These are phyloP conservation scores for Juncus effusus DNA, from an alignment of 176 grass and related monocot genomes.

Conservation along the genomic window DNA sequence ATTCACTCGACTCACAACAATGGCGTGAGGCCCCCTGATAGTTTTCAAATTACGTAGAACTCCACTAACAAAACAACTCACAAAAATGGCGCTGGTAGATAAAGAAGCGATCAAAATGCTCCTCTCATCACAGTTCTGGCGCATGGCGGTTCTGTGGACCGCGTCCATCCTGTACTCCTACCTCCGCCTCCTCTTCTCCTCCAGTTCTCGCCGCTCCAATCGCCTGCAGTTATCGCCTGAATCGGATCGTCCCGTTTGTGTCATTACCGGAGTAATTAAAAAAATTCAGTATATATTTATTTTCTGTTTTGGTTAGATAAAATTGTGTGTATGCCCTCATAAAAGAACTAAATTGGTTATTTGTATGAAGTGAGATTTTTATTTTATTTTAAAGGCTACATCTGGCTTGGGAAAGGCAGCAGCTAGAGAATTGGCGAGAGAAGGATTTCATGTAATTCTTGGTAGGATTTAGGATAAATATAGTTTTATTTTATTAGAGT, in stretches of 20 bases:
- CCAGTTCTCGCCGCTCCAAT: background rate
- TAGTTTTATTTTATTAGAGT: background rate
- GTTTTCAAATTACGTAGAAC: too few relatives aligned
- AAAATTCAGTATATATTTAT: background rate
- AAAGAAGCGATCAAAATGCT: conserved; percentile 46
- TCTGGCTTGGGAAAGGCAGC: conserved; percentile 70
- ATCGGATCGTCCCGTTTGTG: conserved; percentile 35
- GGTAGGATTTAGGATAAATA: conserved; percentile 42
- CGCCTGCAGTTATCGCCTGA: background rate
- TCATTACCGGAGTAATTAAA: conserved; percentile 61
- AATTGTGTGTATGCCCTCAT: background rate
- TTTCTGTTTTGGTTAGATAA: background rate
- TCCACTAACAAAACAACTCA: background rate
- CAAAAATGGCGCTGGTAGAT: conserved; percentile 20
- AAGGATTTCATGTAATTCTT: conserved; percentile 72
- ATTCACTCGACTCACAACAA: too few relatives aligned
- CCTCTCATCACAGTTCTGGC: conserved; percentile 61
- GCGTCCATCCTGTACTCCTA: conserved; percentile 59
- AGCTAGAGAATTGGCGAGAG: conserved; percentile 45
- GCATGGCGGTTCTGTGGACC: conserved; percentile 67
- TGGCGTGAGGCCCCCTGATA: too few relatives aligned
- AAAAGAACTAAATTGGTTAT: background rate
- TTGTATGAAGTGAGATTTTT: background rate
- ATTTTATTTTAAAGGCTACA: conserved; percentile 43
- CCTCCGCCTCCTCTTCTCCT: conserved; percentile 38